Conservation (phyloP, 148 eudicot genomes). For the Vaccinium macrocarpon region DNA sequence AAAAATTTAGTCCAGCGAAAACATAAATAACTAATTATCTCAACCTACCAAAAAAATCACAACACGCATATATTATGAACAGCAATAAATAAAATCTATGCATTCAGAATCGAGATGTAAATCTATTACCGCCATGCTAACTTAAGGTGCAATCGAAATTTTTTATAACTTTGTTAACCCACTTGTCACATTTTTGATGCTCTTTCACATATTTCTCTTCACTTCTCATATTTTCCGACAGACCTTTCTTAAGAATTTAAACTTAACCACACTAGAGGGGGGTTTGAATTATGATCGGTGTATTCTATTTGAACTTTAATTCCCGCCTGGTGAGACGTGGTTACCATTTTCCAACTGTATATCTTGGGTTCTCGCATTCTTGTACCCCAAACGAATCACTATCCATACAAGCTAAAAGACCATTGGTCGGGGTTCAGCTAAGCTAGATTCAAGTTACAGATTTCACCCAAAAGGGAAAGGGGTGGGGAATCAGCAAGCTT, state of each 20-base stretch:
- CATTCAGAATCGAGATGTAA: background rate
- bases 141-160: background rate
- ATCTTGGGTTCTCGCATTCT: background rate
- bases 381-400: background rate
- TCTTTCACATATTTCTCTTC: background rate
- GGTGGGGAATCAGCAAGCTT: background rate
- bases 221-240: background rate
- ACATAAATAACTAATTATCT: slow-evolving; percentile 4
- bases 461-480: background rate
- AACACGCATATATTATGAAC: background rate
- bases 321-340: background rate
- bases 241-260: background rate
- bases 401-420: background rate
- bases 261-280: background rate
- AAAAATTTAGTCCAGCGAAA: background rate
- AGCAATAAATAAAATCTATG: background rate
- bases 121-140: background rate
- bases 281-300: background rate
- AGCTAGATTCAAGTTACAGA: background rate
- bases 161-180: background rate
- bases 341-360: background rate
- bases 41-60: slow-evolving; percentile 11
- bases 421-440: background rate
- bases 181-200: background rate
- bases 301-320: background rate